These are phyloP conservation scores for Globisporangium okanoganense DNA, from an alignment of 352 stramenopile genomes.

Conservation along the genomic window DNA sequence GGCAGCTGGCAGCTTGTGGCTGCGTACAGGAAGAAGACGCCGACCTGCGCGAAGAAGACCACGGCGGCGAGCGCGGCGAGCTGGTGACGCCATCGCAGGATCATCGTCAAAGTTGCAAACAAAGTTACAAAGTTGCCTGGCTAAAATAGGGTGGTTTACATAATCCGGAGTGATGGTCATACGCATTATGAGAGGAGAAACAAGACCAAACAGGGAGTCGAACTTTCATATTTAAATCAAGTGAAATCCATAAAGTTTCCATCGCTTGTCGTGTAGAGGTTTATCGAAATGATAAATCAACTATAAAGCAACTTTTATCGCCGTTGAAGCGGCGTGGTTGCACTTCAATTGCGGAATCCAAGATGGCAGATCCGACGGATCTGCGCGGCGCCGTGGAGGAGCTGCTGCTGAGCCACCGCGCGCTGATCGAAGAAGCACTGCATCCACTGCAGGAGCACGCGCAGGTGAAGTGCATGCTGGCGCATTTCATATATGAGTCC, in stretches of 20 bases:
- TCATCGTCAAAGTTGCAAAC: neutral
- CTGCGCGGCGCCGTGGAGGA: slow-evolving; percentile 32
- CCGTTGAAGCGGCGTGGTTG: slow-evolving; percentile 2
- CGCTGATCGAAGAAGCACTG: slow-evolving; percentile 32
- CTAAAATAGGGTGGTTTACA: neutral
- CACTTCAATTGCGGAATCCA: neutral
- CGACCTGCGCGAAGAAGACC: slow-evolving; percentile 39
- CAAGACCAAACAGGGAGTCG: no score
- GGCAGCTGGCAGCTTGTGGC: slow-evolving; percentile 20
- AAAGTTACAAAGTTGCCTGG: no score
- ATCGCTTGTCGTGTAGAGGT: no score
- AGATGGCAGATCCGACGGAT: neutral
- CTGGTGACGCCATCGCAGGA: slow-evolving; percentile 9
- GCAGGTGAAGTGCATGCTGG: slow-evolving; percentile 14
- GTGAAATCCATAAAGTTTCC: no score
- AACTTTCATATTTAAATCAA: no score
- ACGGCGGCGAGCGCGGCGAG: slow-evolving; percentile 21
- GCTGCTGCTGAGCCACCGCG: slow-evolving; percentile 39
- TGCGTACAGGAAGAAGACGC: slow-evolving; percentile 63
- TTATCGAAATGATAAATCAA: no score
- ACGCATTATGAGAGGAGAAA: no score
- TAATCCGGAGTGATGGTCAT: neutral
- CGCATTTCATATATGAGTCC: neutral
- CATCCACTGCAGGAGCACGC: slow-evolving; percentile 29
- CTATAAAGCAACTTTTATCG: no score